Conservation (phyloP, 208 protist species). For the Acanthamoeba lenticulata region DNA sequence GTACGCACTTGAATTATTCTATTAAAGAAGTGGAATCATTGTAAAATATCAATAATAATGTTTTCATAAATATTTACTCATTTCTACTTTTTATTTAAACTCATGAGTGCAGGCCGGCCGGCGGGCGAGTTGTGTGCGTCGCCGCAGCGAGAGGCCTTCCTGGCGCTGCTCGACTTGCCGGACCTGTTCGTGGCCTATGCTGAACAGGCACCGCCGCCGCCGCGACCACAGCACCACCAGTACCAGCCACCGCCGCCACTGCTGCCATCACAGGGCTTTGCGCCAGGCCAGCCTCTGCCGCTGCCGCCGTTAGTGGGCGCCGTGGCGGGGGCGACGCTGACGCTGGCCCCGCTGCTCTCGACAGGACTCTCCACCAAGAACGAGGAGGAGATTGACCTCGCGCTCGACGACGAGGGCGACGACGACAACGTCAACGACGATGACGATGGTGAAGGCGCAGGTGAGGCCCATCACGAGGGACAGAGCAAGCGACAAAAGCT, state of each 20-base stretch:
- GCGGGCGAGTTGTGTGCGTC: neutral
- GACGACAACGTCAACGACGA: neutral
- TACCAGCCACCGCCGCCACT: neutral
- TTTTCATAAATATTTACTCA: neutral
- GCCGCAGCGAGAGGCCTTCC: slow-evolving; percentile 19
- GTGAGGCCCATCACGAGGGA: no score
- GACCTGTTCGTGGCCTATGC: slow-evolving; percentile 41
- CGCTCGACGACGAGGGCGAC: neutral
- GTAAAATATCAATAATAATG: neutral
- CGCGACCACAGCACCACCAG: neutral
- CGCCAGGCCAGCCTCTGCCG: neutral
- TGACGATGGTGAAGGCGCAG: neutral
- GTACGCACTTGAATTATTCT: neutral
- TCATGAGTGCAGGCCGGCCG: neutral
- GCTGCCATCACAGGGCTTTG: neutral
- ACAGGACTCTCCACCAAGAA: neutral
- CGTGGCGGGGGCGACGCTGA: neutral
- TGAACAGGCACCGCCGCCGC: neutral
- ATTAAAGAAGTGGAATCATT: no score
- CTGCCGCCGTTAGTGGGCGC: neutral
- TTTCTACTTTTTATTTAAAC: neutral
- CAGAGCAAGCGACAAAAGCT: neutral
- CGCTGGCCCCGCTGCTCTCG: neutral
- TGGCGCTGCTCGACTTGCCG: slow-evolving; percentile 16
- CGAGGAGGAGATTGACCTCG: slow-evolving; percentile 35